A percentile compares a stretch with the other conserved stretches of the same genome.
These are phyloP conservation scores for Pseudocercospora cruenta DNA, from an alignment of 2,329 filamentous ascomycete species.

Conservation along the genomic window DNA sequence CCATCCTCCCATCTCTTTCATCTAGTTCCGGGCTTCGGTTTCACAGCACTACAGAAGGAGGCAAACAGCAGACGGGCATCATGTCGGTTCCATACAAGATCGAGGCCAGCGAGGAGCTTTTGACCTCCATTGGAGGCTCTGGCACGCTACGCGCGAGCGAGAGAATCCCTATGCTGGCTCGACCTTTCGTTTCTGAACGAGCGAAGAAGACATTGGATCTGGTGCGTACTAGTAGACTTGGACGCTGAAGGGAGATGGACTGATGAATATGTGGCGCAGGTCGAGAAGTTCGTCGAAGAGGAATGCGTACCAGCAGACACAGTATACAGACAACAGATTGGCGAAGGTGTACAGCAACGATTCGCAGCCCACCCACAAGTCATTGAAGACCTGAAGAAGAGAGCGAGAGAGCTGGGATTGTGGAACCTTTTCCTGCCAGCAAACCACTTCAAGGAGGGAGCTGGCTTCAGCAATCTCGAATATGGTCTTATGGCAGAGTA, in stretches of 20 bases:
- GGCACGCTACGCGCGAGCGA: slow-evolving; percentile 52
- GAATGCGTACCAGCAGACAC: slow-evolving; percentile 79
- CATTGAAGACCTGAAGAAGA: slow-evolving; percentile 85
- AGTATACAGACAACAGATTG: slow-evolving; percentile 78
- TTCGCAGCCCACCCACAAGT: slow-evolving; percentile 80
- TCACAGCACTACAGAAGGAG: background rate
- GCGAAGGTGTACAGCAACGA: slow-evolving; percentile 67
- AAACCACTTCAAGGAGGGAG: slow-evolving; percentile 92
- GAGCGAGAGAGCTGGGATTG: slow-evolving; percentile 79
- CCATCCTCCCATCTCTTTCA: background rate
- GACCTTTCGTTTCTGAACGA: slow-evolving; percentile 74
- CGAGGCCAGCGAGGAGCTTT: slow-evolving; percentile 39
- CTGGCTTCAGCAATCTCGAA: slow-evolving; percentile 92
- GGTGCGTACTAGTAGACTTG: slow-evolving; percentile 45
- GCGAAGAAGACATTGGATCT: slow-evolving; percentile 83
- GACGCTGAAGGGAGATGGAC: background rate
- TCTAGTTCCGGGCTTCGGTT: background rate
- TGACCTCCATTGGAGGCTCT: slow-evolving; percentile 30
- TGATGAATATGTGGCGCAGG: slow-evolving; percentile 18
- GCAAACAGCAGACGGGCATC: slow-evolving; percentile 15
- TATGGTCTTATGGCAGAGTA: slow-evolving; percentile 98
- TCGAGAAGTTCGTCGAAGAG: slow-evolving; percentile 96
- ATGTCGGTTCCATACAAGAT: slow-evolving; percentile 45
- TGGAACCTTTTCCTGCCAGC: slow-evolving; percentile 99
- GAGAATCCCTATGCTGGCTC: slow-evolving; percentile 61